Base-by-base conservation (phyloP, 306 rosid species). In the Rubus parviflorus region DNA sequence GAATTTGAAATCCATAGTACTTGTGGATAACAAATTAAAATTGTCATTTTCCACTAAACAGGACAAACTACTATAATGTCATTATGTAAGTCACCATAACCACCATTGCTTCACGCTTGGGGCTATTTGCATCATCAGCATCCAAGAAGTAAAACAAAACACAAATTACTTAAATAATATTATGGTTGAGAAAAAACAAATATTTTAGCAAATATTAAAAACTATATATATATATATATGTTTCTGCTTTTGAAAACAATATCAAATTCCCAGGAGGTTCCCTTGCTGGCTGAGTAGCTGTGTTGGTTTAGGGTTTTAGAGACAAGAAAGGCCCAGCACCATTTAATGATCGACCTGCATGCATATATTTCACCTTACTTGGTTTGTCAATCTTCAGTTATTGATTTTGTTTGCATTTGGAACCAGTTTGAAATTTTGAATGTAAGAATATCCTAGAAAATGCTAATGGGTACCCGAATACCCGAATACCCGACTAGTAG, bases 221-320 rank as follows among this genome's bases (percentile, higher is more conserved):
- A 35, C 16, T 20, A 51, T 20, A 71, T 52, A n/a, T 35, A 30
- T 30, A 30, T 30, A 30, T 30, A 30, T 3, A 30, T 8, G 68
- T 49, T 17, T 38, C 38, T 45, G 22, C 48, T 75, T 75, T 63
- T 16, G 43, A 72, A 47, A 77, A 49, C 71, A 72, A 42, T 25
- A 69, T 38, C 79, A 76, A 73, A 77, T 74, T 79, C 79, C 86
- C 41, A 83, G 40, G 75, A 22, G 7, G 37, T 58, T 63, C 15
- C 30, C 68, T 12, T 40, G 66, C 8, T 73, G 67, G n/a, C 68
- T 35, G 68, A 57, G 19, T 22, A 15, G n/a, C 43, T 30, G 48
- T 6, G 68, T 5, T 57, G 38, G 68, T 15, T 38, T 73, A 20
- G 19, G 14, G 68, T 40, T 74, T 74, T 74, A 8, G 35, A 16